These are phyloP conservation scores for Sugiyamaella marilandica DNA, from an alignment of 805 yeast species.

Conservation along the genomic window DNA sequence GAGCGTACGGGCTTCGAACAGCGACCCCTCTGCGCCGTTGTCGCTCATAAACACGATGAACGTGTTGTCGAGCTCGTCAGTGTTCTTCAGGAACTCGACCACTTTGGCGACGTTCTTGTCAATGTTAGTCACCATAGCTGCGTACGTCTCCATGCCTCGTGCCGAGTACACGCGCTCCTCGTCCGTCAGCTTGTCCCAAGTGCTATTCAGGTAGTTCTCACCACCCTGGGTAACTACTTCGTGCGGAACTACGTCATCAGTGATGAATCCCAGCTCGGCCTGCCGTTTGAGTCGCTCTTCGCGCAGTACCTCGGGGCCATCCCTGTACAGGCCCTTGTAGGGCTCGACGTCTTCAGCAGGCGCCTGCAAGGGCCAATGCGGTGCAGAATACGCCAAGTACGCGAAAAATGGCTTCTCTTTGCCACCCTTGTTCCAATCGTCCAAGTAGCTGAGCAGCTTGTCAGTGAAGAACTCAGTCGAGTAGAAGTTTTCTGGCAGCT, in stretches of 20 bases:
- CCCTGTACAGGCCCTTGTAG: constrained; percentile 43
- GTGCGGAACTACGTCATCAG: constrained; percentile 37
- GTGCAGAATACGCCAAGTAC: constrained; percentile 53
- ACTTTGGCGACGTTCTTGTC: constrained; percentile 50
- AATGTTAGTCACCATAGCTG: constrained; percentile 56
- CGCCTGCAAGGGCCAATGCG: constrained; percentile 63
- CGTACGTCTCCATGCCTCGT: constrained; percentile 51
- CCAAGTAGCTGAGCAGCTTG: constrained; percentile 37
- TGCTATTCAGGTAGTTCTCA: constrained; percentile 30
- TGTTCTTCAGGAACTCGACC: constrained; percentile 37
- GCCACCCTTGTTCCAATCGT: constrained; percentile 26
- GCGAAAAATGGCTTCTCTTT: constrained; percentile 51
- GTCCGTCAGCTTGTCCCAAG: constrained; percentile 41
- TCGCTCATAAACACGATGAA: constrained; percentile 54
- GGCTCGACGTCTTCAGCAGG: constrained; percentile 44
- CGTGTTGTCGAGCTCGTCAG: constrained; percentile 50
- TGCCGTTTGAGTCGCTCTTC: constrained; percentile 38
- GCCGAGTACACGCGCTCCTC: constrained; percentile 38
- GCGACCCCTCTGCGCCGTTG: constrained; percentile 61
- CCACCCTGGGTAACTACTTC: constrained; percentile 29
- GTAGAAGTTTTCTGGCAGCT: constrained; percentile 44
- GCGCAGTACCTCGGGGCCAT: constrained; percentile 46
- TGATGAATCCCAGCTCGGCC: constrained; percentile 42
- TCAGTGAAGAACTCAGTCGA: constrained; percentile 43
- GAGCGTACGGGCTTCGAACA: constrained; percentile 51